These are phyloP conservation scores for Ailanthus altissimus DNA, from an alignment of 345 rosid species.

Conservation along the genomic window DNA sequence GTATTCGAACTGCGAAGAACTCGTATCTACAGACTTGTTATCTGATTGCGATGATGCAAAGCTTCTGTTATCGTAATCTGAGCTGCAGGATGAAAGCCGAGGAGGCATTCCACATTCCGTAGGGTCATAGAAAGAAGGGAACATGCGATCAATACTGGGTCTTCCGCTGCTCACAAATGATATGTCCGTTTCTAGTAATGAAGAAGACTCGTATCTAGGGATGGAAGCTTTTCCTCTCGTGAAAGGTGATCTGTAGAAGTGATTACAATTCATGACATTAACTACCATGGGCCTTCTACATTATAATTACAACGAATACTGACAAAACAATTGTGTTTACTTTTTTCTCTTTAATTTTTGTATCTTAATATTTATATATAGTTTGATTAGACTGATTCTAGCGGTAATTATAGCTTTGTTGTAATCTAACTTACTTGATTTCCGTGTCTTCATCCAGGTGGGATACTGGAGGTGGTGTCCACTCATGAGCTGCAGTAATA, in stretches of 20 bases:
- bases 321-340: no score
- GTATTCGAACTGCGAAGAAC: conserved; percentile 39
- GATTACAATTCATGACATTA: background rate
- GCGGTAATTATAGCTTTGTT: background rate
- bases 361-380: no score
- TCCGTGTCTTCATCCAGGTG: conserved; percentile 39
- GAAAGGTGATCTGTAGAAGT: conserved; percentile 62
- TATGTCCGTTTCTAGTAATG: conserved; percentile 57
- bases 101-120: conserved; percentile 36
- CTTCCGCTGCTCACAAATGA: conserved; percentile 76
- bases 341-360: no score
- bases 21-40: conserved; percentile 45
- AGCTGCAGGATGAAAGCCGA: conserved; percentile 40
- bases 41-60: conserved; percentile 40
- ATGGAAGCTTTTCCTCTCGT: conserved; percentile 34
- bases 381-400: no score
- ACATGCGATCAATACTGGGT: conserved; percentile 50
- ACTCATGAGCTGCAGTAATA: conserved; percentile 26
- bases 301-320: background rate
- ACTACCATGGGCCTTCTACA: background rate
- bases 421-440: conserved; percentile 31
- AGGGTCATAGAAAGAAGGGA: conserved; percentile 41
- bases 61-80: conserved; percentile 54
- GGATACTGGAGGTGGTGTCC: conserved; percentile 24
- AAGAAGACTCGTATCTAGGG: conserved; percentile 45